Evolutionary conservation across 441 rosid species (phyloP).

Genomic region (Erysimum cheiri): DNA sequence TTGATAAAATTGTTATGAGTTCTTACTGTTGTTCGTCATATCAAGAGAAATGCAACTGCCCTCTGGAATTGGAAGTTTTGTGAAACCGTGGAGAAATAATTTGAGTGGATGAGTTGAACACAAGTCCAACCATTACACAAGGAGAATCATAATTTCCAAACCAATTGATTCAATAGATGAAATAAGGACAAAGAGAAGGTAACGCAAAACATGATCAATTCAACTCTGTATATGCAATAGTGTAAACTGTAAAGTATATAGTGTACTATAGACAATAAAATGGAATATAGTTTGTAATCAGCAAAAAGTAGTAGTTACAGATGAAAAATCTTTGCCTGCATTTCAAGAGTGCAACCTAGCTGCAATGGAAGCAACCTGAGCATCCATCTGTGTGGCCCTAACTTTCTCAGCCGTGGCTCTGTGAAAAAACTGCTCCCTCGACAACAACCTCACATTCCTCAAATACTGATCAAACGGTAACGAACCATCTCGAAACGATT

Average conservation of each 20-base stretch:
- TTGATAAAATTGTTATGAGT: neutral
- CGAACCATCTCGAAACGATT: slow-evolving; percentile 73
- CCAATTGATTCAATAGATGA: neutral
- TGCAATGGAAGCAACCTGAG: slow-evolving; percentile 81
- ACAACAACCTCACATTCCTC: slow-evolving; percentile 85
- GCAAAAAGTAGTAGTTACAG: neutral
- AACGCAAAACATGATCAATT: slow-evolving; percentile 11
- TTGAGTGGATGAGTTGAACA: neutral
- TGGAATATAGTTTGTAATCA: neutral
- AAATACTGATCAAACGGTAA: slow-evolving; percentile 84
- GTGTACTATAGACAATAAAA: slow-evolving; percentile 2
- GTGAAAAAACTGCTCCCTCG: slow-evolving; percentile 93
- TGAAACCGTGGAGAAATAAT: neutral
- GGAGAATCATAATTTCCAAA: slow-evolving; percentile 6
- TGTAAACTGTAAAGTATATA: slow-evolving; percentile 10
- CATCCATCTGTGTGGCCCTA: slow-evolving; percentile 84
- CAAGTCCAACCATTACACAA: neutral
- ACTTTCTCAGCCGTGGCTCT: slow-evolving; percentile 83
- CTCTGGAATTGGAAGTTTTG: neutral
- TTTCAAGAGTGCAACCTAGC: slow-evolving; percentile 52
- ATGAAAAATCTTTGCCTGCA: neutral
- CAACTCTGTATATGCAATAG: slow-evolving; percentile 1
- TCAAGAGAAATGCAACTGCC: neutral
- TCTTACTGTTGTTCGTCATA: neutral
- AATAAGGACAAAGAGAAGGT: slow-evolving; percentile 23